A percentile compares a stretch with the other conserved stretches of the same genome.
These are phyloP conservation scores for Zea mays DNA, from an alignment of 176 grass and related monocot species.

Conservation along the genomic window DNA sequence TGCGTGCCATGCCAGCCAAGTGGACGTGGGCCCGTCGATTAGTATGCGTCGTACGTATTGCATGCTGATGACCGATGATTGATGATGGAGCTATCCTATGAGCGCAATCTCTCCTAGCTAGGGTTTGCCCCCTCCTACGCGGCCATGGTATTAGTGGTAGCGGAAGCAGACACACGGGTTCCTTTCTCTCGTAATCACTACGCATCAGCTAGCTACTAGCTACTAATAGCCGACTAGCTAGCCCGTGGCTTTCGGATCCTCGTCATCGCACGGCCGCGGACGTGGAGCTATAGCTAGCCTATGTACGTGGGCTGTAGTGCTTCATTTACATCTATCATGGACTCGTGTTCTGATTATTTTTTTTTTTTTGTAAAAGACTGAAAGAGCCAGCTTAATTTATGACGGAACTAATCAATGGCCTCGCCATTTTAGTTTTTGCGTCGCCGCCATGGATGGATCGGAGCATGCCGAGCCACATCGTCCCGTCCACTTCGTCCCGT, in stretches of 20 bases:
- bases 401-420: too few species aligned
- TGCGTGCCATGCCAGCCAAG: background rate
- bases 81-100: background rate
- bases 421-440: too few species aligned
- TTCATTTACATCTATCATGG: too few species aligned
- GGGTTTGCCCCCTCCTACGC: slow-evolving; percentile 13
- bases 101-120: background rate
- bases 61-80: background rate
- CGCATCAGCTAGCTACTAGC: background rate
- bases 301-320: too few species aligned
- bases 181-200: background rate
- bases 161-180: too few species aligned
- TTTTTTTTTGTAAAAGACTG: too few species aligned
- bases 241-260: slow-evolving; percentile 10
- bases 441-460: too few species aligned
- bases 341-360: too few species aligned
- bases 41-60: background rate
- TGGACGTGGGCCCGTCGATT: background rate
- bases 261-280: slow-evolving; percentile 28
- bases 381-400: too few species aligned
- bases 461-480: too few species aligned
- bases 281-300: background rate
- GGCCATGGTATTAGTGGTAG: background rate
- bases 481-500: too few species aligned
- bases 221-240: background rate